Base-by-base conservation (phyloP, 2,329 filamentous ascomycete species). In the Hymenoscyphus repandus region DNA sequence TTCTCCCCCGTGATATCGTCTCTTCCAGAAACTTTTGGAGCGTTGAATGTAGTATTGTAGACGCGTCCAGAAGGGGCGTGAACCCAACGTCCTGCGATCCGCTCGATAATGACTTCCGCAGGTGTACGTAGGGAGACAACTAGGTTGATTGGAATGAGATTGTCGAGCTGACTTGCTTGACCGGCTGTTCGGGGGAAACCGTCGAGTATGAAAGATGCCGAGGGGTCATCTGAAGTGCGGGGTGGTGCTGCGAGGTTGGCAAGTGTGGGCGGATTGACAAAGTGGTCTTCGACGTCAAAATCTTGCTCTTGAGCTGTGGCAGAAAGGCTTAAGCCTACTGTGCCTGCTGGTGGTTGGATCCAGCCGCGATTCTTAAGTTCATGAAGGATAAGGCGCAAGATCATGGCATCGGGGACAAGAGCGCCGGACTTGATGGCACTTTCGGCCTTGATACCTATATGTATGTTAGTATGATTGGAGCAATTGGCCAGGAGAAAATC, bases 31-130 rank as follows among this genome's bases (percentile, higher is more conserved):
- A 91, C 82, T 58, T 85, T 86, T 1, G 93, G 93, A 6, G 87
- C 79, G 65, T 97, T 90, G 74, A 96, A 99, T 0, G 84, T 84
- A 2, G 90, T 95, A 68, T 99, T 99, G 75, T 99, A 99, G 13
- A 96, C 86, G 27, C 93, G 80, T 1, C 93, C 93, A 0, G 90
- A 95, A 0, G 90, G 83, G 63, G 88, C 87, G 70, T 99, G 93
- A 37, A 96, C 86, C 91, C 91, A 96, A 51, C 93, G 86, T 46
- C 90, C 90, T 39, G 88, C 83, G 61, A 99, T 96, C 49, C 93
- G 86, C 61, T 90, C 83, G 58, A 97, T 78, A 54, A 99, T 90
- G 54, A 96, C 88, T 7, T 86, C 80, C 32, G 88, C 81, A 0
- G 93, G 93, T 0, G 92, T 97, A 65, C 86, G 79, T 60, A 97